phyloP scores from a whole-genome alignment of 2,329 filamentous ascomycete species.

The Nothopassalora personata region DNA sequence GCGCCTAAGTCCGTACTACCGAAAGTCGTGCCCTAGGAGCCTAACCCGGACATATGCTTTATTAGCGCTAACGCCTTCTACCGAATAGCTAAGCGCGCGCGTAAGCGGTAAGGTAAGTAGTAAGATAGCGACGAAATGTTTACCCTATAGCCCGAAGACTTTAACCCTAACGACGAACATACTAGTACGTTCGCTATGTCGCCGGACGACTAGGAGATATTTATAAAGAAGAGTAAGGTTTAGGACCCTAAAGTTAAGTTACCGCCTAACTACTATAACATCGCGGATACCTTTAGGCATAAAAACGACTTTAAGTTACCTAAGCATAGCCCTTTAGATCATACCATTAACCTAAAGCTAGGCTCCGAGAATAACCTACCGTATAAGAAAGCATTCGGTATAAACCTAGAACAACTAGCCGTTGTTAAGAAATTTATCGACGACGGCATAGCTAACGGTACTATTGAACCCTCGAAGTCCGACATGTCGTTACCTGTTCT shows the following conservation, averaged over 20 bases:
- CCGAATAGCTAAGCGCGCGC: too few species aligned
- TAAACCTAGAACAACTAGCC: neutral
- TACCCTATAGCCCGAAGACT: too few species aligned
- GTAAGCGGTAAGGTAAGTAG: too few species aligned
- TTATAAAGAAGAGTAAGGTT: neutral
- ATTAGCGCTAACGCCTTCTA: too few species aligned
- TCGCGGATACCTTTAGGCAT: neutral
- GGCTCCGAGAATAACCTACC: neutral
- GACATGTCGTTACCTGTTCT: neutral
- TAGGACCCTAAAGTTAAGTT: neutral
- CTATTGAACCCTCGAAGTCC: neutral
- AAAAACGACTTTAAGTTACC: neutral
- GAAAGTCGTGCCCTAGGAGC: too few species aligned
- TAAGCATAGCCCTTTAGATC: neutral
- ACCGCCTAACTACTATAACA: neutral
- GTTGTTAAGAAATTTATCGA: conserved; percentile 9
- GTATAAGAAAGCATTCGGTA: neutral
- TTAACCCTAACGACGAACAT: too few species aligned
- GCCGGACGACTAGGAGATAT: neutral
- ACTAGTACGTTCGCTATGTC: neutral
- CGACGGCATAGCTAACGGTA: neutral
- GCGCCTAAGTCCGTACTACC: too few species aligned
- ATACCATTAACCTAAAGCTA: neutral
- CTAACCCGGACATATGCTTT: too few species aligned
- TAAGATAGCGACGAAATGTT: too few species aligned